Evolutionary conservation across 495 filamentous ascomycete species (phyloP).

Genomic region (Neurospora tetraspora): DNA sequence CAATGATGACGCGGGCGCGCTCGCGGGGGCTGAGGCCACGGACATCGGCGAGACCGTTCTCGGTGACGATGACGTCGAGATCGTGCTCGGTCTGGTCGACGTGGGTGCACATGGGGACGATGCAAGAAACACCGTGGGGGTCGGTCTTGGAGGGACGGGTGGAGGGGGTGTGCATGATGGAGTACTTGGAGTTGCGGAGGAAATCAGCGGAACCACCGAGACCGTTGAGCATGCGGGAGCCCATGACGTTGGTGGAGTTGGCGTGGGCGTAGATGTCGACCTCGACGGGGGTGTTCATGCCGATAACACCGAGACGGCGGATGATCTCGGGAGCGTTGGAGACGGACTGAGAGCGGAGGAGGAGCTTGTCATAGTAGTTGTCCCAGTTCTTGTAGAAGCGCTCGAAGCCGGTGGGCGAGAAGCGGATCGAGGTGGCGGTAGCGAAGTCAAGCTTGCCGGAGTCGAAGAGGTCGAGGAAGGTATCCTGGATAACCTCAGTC

Average conservation of each 20-base stretch:
- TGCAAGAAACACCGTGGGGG: constrained; percentile 73
- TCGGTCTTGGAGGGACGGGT: constrained; percentile 75
- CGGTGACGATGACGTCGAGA: constrained; percentile 79
- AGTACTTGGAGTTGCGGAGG: constrained; percentile 73
- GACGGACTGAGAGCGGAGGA: constrained; percentile 78
- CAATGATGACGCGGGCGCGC: constrained; percentile 75
- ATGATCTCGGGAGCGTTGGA: constrained; percentile 96
- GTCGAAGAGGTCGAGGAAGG: constrained; percentile 91
- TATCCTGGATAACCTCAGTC: constrained; percentile 91
- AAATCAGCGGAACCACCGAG: constrained; percentile 86
- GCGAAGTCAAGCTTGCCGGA: constrained; percentile 83
- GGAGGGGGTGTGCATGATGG: constrained; percentile 87
- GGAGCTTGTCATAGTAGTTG: constrained; percentile 68
- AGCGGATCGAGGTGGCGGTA: constrained; percentile 83
- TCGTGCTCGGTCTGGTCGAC: constrained; percentile 91
- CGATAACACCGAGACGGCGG: constrained; percentile 75
- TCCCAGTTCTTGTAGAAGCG: constrained; percentile 88
- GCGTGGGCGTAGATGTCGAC: constrained; percentile 93
- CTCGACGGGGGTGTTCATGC: constrained; percentile 93
- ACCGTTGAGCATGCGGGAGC: constrained; percentile 84
- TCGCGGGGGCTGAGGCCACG: constrained; percentile 72
- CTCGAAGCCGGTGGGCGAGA: constrained; percentile 85
- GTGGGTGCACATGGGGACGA: constrained; percentile 89
- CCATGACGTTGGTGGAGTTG: constrained; percentile 87
- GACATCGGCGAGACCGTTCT: constrained; percentile 81